phyloP scores from a whole-genome alignment of 2,329 filamentous ascomycete species.

The Botrytis tulipae region DNA sequence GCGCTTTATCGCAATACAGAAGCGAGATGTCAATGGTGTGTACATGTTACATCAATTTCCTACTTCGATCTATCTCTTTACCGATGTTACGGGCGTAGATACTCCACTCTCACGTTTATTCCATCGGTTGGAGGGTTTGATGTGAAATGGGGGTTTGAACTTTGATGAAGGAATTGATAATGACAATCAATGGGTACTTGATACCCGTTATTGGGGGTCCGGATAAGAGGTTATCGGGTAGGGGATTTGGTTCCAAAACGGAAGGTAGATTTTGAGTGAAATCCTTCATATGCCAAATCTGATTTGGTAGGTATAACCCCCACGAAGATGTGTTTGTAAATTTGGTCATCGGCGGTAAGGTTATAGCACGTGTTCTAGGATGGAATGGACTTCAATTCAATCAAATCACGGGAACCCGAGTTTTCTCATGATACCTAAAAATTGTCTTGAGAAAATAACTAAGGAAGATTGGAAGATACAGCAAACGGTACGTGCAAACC shows the following conservation, averaged over 20 bases:
- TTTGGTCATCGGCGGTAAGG: not conserved
- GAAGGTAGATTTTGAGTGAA: not conserved
- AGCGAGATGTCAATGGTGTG: not conserved
- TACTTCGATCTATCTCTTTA: not conserved
- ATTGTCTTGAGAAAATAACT: not conserved
- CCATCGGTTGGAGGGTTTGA: not conserved
- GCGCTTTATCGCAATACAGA: not conserved
- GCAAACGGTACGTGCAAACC: too few species aligned
- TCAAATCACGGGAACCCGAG: slow-evolving; percentile 6
- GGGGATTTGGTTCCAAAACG: not conserved
- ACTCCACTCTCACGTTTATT: slow-evolving; percentile 11
- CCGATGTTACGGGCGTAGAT: not conserved
- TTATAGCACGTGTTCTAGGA: not conserved
- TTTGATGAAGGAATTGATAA: not conserved
- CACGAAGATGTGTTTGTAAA: not conserved
- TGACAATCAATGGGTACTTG: not conserved
- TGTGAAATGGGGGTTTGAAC: not conserved
- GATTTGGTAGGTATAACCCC: not conserved
- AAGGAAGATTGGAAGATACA: not conserved
- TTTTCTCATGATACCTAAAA: not conserved
- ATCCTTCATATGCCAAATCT: not conserved
- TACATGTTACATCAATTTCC: not conserved
- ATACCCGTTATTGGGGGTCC: not conserved
- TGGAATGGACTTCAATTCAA: not conserved
- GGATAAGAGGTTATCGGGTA: not conserved